Base-by-base conservation (phyloP, 2,329 filamentous ascomycete species). In the Dothistroma pini region DNA sequence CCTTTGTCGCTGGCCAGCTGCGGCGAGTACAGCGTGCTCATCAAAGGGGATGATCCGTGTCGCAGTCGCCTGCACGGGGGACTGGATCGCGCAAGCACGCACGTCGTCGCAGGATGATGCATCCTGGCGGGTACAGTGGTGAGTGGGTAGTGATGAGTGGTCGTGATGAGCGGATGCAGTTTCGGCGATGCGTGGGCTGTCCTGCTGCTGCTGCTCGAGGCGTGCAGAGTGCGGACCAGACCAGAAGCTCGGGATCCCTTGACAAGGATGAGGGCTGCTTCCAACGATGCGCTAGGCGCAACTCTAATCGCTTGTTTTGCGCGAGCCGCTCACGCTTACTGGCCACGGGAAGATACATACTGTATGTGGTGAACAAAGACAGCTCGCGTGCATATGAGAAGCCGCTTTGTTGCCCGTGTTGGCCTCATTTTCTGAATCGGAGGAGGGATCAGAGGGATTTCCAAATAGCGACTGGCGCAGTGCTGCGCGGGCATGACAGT, bases 341-440 rank as follows among this genome's bases (percentile, higher is more conserved):
- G 51, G 59, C 54, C 35, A 64, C 34, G 41, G 53, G 55, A 16
- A 44, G 35, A 62, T 60, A n/a, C n/a, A n/a, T n/a, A n/a, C n/a
- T n/a, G n/a, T n/a, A n/a, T n/a, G n/a, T n/a, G n/a, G 60, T 60
- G 62, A 63, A 62, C 57, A 62, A 64, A 63, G 59, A 55, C 38
- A 56, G 54, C 50, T 65, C 58, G 63, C 64, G 61, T 64, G 64
- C 60, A 61, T 52, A 6, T 29, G 25, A 29, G 21, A 47, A 64
- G 49, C 38, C 63, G 65, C 66, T 66, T 62, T 61, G 63, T 64
- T 61, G 64, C 63, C 56, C 56, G 61, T 62, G 60, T 55, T 58
- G 49, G 58, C 52, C 52, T 57, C 64, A 64, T 67, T 66, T 66
- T 64, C 66, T 58, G 59, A 67, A 60, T 61, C 54, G 63, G 58